phyloP scores from a whole-genome alignment of 768 basidiomycete species.

The Hericium alpestre region DNA sequence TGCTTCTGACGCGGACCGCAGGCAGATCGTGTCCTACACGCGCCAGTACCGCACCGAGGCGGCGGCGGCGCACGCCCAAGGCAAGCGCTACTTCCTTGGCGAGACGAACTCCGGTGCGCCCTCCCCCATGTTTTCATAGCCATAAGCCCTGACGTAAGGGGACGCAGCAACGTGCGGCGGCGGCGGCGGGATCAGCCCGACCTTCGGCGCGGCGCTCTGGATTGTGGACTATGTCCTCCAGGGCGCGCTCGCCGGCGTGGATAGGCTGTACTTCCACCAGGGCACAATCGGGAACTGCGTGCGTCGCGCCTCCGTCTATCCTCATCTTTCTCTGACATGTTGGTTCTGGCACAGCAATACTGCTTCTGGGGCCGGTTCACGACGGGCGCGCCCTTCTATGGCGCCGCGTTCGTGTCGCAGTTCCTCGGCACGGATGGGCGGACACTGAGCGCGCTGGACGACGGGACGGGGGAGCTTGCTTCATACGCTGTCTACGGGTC shows the following conservation, averaged over 20 bases:
- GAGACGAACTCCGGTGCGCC: conserved; percentile 30
- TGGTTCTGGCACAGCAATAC: conserved; percentile 20
- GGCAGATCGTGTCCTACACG: conserved; percentile 26
- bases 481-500: conserved; percentile 23
- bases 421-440: conserved; percentile 25
- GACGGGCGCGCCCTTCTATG: conserved; percentile 27
- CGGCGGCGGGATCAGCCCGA: conserved; percentile 30
- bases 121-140: conserved; percentile 8
- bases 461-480: conserved; percentile 21
- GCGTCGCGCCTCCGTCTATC: conserved; percentile 2
- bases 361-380: conserved; percentile 29
- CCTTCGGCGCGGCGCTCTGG: conserved; percentile 31
- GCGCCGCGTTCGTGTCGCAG: conserved; percentile 27
- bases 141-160: conserved; percentile 29
- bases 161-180: conserved; percentile 30
- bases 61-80: conserved; percentile 20
- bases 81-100: conserved; percentile 27
- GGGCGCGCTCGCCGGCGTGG: conserved; percentile 25
- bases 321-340: not conserved
- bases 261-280: conserved; percentile 31
- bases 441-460: conserved; percentile 25
- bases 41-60: conserved; percentile 24
- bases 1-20: conserved; percentile 3
- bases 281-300: conserved; percentile 31
- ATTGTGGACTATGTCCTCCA: conserved; percentile 31